A percentile compares a stretch with the other conserved stretches of the same genome.
Conservation (phyloP, 176 grass and related monocot genomes). For the Triticum dicoccoides region DNA sequence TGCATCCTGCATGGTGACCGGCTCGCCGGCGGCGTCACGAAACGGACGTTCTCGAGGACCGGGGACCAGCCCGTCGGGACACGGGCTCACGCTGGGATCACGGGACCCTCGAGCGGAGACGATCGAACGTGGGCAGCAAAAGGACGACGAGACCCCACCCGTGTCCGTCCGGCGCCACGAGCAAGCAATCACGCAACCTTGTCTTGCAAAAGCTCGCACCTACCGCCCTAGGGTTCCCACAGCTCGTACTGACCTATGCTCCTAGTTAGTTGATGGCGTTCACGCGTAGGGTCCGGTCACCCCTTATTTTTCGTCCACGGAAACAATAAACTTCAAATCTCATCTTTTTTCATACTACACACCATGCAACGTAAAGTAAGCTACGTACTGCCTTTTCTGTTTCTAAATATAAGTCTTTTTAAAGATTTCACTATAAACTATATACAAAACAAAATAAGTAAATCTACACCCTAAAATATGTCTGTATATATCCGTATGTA, state of each 20-base stretch:
- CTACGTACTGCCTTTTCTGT: too few relatives aligned
- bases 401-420: too few relatives aligned
- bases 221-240: constrained; percentile 24
- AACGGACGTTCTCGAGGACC: neutral
- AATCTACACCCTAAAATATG: too few relatives aligned
- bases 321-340: too few relatives aligned
- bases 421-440: too few relatives aligned
- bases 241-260: neutral
- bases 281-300: too few relatives aligned
- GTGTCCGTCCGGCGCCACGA: constrained; percentile 12
- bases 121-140: neutral
- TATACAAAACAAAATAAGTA: too few relatives aligned
- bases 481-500: too few relatives aligned
- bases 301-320: too few relatives aligned
- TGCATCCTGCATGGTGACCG: neutral
- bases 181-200: constrained; percentile 32
- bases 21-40: neutral
- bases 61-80: too few relatives aligned
- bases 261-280: neutral
- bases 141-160: constrained; percentile 32
- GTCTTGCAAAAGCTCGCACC: constrained; percentile 27
- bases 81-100: neutral
- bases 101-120: neutral
- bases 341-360: too few relatives aligned
- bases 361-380: too few relatives aligned